Evolutionary conservation across 768 basidiomycete species (phyloP), one percentile per base, ranked within the genome.

Genomic region (Rhodocollybia butyracea): DNA sequence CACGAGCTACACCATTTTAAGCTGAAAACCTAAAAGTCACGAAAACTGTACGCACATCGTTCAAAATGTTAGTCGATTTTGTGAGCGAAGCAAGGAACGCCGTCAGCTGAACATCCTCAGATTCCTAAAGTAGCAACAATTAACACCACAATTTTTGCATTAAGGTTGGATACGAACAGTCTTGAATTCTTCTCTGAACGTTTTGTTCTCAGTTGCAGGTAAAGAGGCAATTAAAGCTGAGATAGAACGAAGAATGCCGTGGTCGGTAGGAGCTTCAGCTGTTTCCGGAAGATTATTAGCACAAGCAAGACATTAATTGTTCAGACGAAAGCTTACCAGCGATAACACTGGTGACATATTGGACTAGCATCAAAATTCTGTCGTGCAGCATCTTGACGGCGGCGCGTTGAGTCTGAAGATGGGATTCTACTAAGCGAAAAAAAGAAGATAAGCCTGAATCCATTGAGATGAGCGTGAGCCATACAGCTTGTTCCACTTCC

Each of bases 381-480:
- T 97, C 94, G 63, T 94, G 86, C 52, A 99, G 79, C 97, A 98
- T 98, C 67, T 93, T 89, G 52, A 99, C 88, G 11, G 97, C 97
- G 46, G 94, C 92, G 59, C 94, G 80, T 70, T 98, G 95, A 2
- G 94, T 89, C 56, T 89, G 87, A 47, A 98, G 74, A 72, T 94
- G 89, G 0, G 91, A 89, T 63, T 95, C 86, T 71, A 98, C 96
- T 98, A 65, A 26, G 42, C 11, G 59, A 13, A 46, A 51, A 56
- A 60, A 46, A 31, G 47, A 42, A 43, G 30, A 41, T 31, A 47
- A 45, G 47, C 40, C 31, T 17, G 21, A 41, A 10, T 21, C 27
- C 40, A 10, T 1, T 12, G 11, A 15, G 26, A 58, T 57, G 31
- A 24, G 13, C 51, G 43, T 19, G 32, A 45, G 24, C 11, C 26